These are phyloP conservation scores for Ilyonectria destructans DNA, from an alignment of 2,329 filamentous ascomycete species.

Conservation along the genomic window DNA sequence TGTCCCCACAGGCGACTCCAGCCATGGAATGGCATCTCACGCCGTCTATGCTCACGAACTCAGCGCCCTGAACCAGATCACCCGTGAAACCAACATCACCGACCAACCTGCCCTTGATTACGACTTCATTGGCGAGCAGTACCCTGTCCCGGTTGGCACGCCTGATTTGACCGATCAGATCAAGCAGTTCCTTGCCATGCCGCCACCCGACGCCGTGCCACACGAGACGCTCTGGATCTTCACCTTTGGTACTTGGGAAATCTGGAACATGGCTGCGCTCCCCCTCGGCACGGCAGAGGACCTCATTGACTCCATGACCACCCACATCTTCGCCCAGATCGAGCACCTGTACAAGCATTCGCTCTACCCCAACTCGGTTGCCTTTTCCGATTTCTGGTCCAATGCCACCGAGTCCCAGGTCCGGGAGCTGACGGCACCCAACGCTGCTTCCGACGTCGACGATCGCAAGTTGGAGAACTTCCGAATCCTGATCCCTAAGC, in stretches of 20 bases:
- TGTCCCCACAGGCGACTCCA: constrained; percentile 63
- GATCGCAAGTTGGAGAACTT: constrained; percentile 60
- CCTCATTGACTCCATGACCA: constrained; percentile 56
- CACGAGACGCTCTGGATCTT: constrained; percentile 70
- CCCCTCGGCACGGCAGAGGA: constrained; percentile 58
- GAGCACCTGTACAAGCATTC: constrained; percentile 65
- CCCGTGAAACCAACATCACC: constrained; percentile 51
- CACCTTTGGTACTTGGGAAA: constrained; percentile 69
- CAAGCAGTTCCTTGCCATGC: constrained; percentile 61
- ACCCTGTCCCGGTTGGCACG: constrained; percentile 57
- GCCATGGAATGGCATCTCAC: constrained; percentile 68
- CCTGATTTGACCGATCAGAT: constrained; percentile 65
- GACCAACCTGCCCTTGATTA: constrained; percentile 61
- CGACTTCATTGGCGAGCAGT: constrained; percentile 60
- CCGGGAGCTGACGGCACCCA: constrained; percentile 45
- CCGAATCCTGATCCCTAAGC: constrained; percentile 65
- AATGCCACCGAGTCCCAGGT: constrained; percentile 49
- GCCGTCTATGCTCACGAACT: constrained; percentile 64
- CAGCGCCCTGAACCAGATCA: constrained; percentile 56
- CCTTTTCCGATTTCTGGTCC: constrained; percentile 63
- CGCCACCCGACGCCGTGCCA: constrained; percentile 53
- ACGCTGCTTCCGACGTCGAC: constrained; percentile 45
- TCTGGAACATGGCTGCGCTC: constrained; percentile 67
- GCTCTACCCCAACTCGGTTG: constrained; percentile 59
- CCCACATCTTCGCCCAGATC: constrained; percentile 62